A percentile compares a stretch with the other conserved stretches of the same genome.
Evolutionary conservation across 2,329 filamentous ascomycete species (phyloP).

Genomic region (Aspergillus sp.): DNA sequence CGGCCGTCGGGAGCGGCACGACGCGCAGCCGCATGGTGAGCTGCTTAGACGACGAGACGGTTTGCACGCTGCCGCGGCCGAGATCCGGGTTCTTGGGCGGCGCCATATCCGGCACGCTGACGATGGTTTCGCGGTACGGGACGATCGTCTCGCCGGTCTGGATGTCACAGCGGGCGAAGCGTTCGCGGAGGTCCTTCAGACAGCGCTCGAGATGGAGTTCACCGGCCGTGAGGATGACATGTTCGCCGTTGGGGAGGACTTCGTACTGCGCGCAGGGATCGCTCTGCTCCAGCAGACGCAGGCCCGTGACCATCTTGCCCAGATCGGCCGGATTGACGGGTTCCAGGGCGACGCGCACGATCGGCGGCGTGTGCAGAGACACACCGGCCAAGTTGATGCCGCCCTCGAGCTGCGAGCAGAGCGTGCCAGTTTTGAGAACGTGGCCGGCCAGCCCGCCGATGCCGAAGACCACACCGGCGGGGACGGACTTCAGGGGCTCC

Average conservation of each 20-base stretch:
- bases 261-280: slow-evolving; percentile 97
- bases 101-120: slow-evolving; percentile 86
- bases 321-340: slow-evolving; percentile 86
- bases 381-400: slow-evolving; percentile 89
- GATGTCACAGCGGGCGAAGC: slow-evolving; percentile 91
- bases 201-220: slow-evolving; percentile 93
- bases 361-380: slow-evolving; percentile 76
- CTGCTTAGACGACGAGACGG: slow-evolving; percentile 80
- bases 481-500: slow-evolving; percentile 78
- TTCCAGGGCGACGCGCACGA: slow-evolving; percentile 94
- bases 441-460: slow-evolving; percentile 89
- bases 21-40: slow-evolving; percentile 75
- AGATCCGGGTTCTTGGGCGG: slow-evolving; percentile 81
- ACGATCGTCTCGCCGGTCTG: slow-evolving; percentile 93
- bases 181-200: slow-evolving; percentile 85
- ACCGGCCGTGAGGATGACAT: slow-evolving; percentile 90
- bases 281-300: slow-evolving; percentile 85
- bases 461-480: slow-evolving; percentile 92
- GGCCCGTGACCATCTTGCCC: slow-evolving; percentile 88
- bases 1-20: slow-evolving; percentile 70
- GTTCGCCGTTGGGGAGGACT: slow-evolving; percentile 87
- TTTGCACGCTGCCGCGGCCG: slow-evolving; percentile 75
- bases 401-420: slow-evolving; percentile 84
- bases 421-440: slow-evolving; percentile 91
- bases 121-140: slow-evolving; percentile 90